Evolutionary conservation across 495 filamentous ascomycete species (phyloP), one percentile per base, ranked within the genome.

Genomic region (Xylaria acuta): DNA sequence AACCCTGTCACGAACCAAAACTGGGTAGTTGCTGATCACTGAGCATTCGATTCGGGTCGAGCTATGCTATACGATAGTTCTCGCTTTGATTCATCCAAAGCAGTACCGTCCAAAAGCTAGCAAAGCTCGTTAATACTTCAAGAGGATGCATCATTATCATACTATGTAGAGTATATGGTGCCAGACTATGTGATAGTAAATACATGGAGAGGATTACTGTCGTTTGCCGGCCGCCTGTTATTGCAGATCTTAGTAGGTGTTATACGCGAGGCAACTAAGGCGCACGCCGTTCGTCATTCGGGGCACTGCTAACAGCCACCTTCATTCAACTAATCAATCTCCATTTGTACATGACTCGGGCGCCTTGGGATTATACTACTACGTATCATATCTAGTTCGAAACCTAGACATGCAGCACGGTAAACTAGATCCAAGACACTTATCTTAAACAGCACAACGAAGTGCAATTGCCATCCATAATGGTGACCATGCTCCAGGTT

Each of bases 221-320:
- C 1, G 38, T 43, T 43, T 64, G 60, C 38, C 38, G 60, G 60
- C 36, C 36, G 60, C 38, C 20, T 38, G 38, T 25, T 41, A 41
- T 63, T 63, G 59, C n/a, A 63, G 59, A 41, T 63, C 59, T 41
- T 16, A 9, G 59, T 41, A 11, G n/a, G 45, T 9, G 51, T 54
- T 27, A 27, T 51, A 51, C 7, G 22, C 30, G 22, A 54, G 51
- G 30, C 7, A 54, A 16, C 47, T 51, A 51, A 51, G 47, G n/a
- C n/a, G 22, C 32, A 38, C 32, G 25, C 58, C 58, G 30, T 60
- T 60, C 58, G 30, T n/a, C 54, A 32, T 59, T 59, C 27, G 30
- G 4, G 12, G 22, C n/a, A 43, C 59, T 25, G 25, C 60, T 30
- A 14, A 64, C 36, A 43, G 60, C 43, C 7, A 30, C 22, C 38